Conservation (phyloP, 371 early-diverging fungal genomes). For the Funneliformis caledonium region DNA sequence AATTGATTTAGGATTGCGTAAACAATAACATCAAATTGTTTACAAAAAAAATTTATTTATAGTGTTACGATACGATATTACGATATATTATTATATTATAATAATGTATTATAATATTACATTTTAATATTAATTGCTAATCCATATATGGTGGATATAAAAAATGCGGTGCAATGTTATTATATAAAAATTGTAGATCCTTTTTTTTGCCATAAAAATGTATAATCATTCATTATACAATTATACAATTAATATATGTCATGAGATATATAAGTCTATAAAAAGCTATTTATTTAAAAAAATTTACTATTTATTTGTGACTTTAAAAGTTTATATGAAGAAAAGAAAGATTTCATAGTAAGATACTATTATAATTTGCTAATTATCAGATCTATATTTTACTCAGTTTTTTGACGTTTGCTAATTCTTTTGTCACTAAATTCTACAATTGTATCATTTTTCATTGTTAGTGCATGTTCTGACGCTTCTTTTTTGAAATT, state of each 20-base stretch:
- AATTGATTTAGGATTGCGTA: no score
- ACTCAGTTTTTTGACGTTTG: neutral
- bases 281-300: neutral
- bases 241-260: neutral
- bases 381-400: no score
- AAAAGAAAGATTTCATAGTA: no score
- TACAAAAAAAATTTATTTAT: no score
- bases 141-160: neutral
- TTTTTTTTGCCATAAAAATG: neutral
- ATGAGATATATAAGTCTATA: neutral
- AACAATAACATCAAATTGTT: no score
- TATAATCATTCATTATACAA: neutral
- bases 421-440: neutral
- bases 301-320: neutral
- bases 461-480: neutral
- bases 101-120: no score
- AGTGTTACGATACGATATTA: no score
- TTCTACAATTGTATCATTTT: no score
- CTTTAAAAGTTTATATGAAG: no score
- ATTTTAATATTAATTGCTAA: slow-evolving; percentile 5
- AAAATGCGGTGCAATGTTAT: no score
- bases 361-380: no score
- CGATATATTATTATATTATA: no score
- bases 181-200: neutral
- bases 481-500: slow-evolving; percentile 5